Base-by-base conservation (phyloP, 768 basidiomycete genomes). In the Suillus fuscotomentosus region DNA sequence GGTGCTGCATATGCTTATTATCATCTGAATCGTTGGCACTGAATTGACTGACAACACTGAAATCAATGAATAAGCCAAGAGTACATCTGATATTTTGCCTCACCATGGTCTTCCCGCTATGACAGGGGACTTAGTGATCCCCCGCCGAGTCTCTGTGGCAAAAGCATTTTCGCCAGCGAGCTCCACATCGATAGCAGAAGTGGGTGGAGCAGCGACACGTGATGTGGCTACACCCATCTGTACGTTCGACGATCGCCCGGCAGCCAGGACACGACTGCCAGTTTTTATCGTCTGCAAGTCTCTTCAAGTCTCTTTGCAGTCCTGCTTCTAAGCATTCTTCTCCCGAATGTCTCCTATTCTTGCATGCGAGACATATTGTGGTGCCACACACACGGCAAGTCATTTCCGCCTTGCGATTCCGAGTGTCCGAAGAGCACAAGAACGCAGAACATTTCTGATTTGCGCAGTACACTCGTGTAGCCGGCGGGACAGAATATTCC, bases 181-280 rank as follows among this genome's bases (percentile, higher is more conserved):
- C 10, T 2, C 71, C 74, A 24, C 73, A 74, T 1, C 0, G 3
- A 41, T 74, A 74, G 34, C 73, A 74, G 61, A 74, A 74, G 1
- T 43, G 15, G 27, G 67, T 60, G 1, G 27, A 27, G 36, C 87
- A 88, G 24, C 81, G 76, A 66, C 88, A 90, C 5, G 76, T 77
- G 79, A 90, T 89, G 62, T 87, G 84, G 70, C 78, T 77, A 66
- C 88, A 89, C 4, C 88, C 88, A 2, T 69, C 50, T 4, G 71
- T 60, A 5, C 87, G 78, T 67, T 89, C 88, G 42, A 89, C 80
- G 59, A 89, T 77, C 36, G 78, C 75, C 6, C 77, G 66, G 70
- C 88, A 90, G 14, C 76, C 78, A 1, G 88, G 88, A 68, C 88
- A 90, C 0, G 83, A 86, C 69, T 88, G 84, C 88, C 86, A 90